Conservation (phyloP, 2,329 filamentous ascomycete species). For the Lachnellula arida region DNA sequence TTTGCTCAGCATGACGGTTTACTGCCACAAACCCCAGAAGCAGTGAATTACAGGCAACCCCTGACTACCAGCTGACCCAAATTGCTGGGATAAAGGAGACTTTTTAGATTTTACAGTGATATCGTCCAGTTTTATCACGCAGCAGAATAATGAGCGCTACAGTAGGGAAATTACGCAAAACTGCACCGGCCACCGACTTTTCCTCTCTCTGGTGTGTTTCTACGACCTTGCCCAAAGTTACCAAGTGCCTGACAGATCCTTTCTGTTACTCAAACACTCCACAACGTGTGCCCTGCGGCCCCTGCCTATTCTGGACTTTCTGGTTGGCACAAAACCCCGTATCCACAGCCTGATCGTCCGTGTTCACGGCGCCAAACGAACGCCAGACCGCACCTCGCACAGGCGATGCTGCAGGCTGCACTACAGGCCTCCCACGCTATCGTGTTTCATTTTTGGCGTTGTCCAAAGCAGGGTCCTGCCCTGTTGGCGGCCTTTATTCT, state of each 20-base stretch:
- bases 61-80: not conserved
- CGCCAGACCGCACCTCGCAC: not conserved
- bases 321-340: no score
- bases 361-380: constrained; percentile 14
- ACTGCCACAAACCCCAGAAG: constrained; percentile 1
- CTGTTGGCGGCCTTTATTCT: not conserved
- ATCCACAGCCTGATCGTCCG: constrained; percentile 2
- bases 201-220: not conserved
- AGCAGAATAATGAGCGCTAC: not conserved
- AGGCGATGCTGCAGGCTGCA: constrained; percentile 4
- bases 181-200: not conserved
- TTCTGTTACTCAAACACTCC: no score
- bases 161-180: not conserved
- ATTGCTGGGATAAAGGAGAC: constrained; percentile 5
- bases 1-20: not conserved
- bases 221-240: not conserved
- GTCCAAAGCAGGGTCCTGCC: not conserved
- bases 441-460: constrained; percentile 30
- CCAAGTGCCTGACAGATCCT: not conserved
- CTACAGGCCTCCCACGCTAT: constrained; percentile 30
- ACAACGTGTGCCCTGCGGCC: no score
- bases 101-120: not conserved
- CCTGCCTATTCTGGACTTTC: no score
- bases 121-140: not conserved
- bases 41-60: not conserved